phyloP scores from a whole-genome alignment of 768 basidiomycete species.

The Phylloporus arenicola region DNA sequence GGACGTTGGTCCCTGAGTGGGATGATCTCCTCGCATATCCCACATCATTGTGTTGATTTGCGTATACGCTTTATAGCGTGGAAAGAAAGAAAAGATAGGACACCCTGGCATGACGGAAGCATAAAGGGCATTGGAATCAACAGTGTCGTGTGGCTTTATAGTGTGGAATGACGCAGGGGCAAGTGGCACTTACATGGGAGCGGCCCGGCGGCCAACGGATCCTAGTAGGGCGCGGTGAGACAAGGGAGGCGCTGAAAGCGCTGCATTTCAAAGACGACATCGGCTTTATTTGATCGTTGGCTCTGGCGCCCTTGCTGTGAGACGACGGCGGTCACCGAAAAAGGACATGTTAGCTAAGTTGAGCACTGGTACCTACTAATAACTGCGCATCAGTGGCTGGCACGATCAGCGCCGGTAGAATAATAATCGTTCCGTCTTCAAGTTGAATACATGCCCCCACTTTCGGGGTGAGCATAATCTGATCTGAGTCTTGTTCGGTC shows the following conservation, averaged over 20 bases:
- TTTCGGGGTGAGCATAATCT: no score
- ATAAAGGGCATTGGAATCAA: constrained; percentile 4
- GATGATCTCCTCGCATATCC: constrained; percentile 20
- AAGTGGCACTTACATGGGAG: constrained; percentile 15
- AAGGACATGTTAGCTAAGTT: background rate
- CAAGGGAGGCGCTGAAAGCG: constrained; percentile 11
- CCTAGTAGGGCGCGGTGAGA: constrained; percentile 23
- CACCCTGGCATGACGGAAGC: constrained; percentile 27
- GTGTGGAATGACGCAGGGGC: constrained; percentile 1
- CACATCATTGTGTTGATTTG: constrained; percentile 29
- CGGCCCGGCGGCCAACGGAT: constrained; percentile 14
- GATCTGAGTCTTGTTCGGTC: background rate
- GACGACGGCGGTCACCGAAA: constrained; percentile 13
- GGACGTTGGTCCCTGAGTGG: constrained; percentile 10
- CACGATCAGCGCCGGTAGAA: no score
- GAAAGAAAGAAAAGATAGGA: constrained; percentile 27
- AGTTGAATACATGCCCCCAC: no score
- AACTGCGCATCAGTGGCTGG: background rate
- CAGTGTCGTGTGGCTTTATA: constrained; percentile 20
- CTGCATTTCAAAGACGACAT: constrained; percentile 20
- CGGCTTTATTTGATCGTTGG: constrained; percentile 26
- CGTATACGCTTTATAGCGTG: constrained; percentile 31
- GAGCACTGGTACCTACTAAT: background rate
- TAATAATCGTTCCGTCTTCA: no score
- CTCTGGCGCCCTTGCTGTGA: constrained; percentile 7